Evolutionary conservation across 768 basidiomycete genomes (phyloP).

Genomic region (Tulasnella sp.): DNA sequence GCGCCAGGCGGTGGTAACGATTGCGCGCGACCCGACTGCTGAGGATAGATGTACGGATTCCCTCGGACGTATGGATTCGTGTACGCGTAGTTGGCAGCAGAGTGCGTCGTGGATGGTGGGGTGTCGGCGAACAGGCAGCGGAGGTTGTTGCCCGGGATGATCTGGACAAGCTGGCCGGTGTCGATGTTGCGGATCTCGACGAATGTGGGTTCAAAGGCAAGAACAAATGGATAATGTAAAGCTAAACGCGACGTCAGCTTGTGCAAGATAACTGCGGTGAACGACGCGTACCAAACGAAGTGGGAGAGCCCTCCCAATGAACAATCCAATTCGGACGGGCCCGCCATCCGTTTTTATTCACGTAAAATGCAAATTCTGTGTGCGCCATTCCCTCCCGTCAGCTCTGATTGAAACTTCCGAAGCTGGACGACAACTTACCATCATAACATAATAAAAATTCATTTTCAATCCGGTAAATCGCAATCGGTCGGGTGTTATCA

Average conservation of each 20-base stretch:
- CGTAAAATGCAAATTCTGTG: conserved; percentile 97
- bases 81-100: background rate
- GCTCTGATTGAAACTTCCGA: background rate
- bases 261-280: background rate
- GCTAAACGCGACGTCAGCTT: conserved; percentile 36
- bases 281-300: conserved; percentile 73
- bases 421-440: conserved; percentile 39
- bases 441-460: conserved; percentile 98
- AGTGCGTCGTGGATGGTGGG: conserved; percentile 62
- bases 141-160: conserved; percentile 87
- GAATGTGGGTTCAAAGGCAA: conserved; percentile 94
- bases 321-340: conserved; percentile 90
- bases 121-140: conserved; percentile 89
- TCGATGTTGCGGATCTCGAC: conserved; percentile 95
- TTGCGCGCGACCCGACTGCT: background rate
- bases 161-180: conserved; percentile 81
- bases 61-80: background rate
- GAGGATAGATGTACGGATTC: conserved; percentile 5
- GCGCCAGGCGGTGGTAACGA: background rate
- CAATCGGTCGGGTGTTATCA: conserved; percentile 84
- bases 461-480: conserved; percentile 92
- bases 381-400: conserved; percentile 11
- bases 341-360: conserved; percentile 90
- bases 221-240: conserved; percentile 88
- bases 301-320: conserved; percentile 90